A percentile compares a stretch with the other conserved stretches of the same genome.
These are phyloP conservation scores for Cytospora mali DNA, from an alignment of 2,329 filamentous ascomycete genomes.

Conservation along the genomic window DNA sequence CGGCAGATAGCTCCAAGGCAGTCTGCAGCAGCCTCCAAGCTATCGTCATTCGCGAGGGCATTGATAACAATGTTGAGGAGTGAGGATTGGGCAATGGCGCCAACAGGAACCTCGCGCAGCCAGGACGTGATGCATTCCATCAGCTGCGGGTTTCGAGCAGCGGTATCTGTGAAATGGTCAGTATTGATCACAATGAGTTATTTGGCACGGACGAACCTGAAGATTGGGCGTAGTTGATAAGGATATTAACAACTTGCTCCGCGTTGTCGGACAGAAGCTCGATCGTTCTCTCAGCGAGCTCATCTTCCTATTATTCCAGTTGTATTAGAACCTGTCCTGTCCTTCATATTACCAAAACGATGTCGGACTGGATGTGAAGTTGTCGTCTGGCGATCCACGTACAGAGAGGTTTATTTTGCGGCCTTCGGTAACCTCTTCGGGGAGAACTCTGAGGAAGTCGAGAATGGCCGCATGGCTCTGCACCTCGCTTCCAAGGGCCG, in stretches of 20 bases:
- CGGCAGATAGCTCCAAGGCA: conserved; percentile 89
- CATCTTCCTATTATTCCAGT: conserved; percentile 79
- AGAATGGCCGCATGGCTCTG: conserved; percentile 84
- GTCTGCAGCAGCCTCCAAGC: conserved; percentile 87
- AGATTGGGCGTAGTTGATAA: conserved; percentile 89
- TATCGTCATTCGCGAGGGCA: conserved; percentile 72
- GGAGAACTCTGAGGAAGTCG: conserved; percentile 94
- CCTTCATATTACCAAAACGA: conserved; percentile 39
- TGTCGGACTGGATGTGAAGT: conserved; percentile 41
- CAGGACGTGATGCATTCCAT: conserved; percentile 96
- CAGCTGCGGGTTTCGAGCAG: conserved; percentile 83
- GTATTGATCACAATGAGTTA: conserved; percentile 26
- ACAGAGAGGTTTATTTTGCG: conserved; percentile 99
- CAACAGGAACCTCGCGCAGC: conserved; percentile 88
- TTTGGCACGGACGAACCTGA: conserved; percentile 64
- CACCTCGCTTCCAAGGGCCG: conserved; percentile 73
- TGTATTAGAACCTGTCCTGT: conserved; percentile 48
- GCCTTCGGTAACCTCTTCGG: conserved; percentile 98
- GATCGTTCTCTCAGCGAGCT: conserved; percentile 80
- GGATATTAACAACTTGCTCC: conserved; percentile 79
- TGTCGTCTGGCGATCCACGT: conserved; percentile 70
- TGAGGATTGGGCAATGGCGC: conserved; percentile 81
- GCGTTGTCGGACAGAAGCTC: conserved; percentile 92
- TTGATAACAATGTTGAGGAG: conserved; percentile 80
- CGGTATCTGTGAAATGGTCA: conserved; percentile 57